Base-by-base conservation (phyloP, 2,329 filamentous ascomycete species). In the Colletotrichum euphorbiae region DNA sequence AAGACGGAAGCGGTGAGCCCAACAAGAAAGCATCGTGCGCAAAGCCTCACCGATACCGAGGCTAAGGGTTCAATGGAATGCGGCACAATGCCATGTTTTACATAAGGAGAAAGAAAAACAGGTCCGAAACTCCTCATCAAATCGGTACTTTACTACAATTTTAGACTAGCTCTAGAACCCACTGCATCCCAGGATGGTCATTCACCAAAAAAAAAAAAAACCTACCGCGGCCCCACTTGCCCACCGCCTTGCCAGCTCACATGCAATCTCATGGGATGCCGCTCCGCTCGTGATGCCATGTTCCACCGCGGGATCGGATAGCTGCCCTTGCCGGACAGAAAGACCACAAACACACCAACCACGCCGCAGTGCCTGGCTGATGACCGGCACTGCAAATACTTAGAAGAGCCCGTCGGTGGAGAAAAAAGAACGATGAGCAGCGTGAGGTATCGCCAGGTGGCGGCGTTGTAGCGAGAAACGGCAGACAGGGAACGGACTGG, bases 221-320 rank as follows among this genome's bases (percentile, higher is more conserved):
- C n/a, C n/a, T n/a, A 24, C 24, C 24, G 24, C 24, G 6, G 28
- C 2, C 2, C 28, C 6, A 28, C 28, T 28, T 4, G 28, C 40
- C 36, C 48, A 40, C 48, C 9, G 48, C 31, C 24, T 48, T 36
- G 50, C 63, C 48, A 66, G 62, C 56, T 56, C 50, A 67, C 58
- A 62, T 55, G 57, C 40, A n/a, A 45, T 45, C 33, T 33, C 24
- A 24, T 42, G 33, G 42, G 28, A 24, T 36, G 57, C 21, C 5
- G 40, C 46, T 52, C 58, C 60, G 54, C 52, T 65, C 28, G 59
- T 64, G 51, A 67, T 57, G 31, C 56, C 50, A n/a, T 36, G 19
- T 58, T 48, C 51, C 36, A 45, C 60, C 48, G 43, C 28, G 42
- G 17, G 19, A 33, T 8, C 19, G 56, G 24, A 15, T 31, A 31